Conservation (phyloP, 805 yeast species). For the Cyberlindnera meyerae region DNA sequence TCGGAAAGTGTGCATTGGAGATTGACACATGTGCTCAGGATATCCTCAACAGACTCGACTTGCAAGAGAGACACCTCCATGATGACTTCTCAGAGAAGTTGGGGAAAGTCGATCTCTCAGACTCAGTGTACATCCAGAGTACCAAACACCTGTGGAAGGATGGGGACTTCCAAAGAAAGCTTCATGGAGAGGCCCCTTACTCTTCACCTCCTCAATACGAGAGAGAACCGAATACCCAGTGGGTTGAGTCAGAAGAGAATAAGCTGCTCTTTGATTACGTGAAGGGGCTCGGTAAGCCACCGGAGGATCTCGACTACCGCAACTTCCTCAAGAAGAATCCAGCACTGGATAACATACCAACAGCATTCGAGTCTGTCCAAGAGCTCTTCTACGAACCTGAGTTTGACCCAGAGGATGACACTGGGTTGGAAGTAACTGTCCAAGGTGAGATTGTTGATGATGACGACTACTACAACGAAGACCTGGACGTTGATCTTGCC, state of each 20-base stretch:
- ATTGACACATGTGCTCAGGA: constrained; percentile 60
- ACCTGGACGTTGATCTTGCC: neutral
- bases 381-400: constrained; percentile 29
- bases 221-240: constrained; percentile 27
- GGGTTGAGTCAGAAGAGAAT: constrained; percentile 42
- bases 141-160: constrained; percentile 61
- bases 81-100: constrained; percentile 40
- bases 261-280: constrained; percentile 29
- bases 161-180: constrained; percentile 44
- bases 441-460: constrained; percentile 9
- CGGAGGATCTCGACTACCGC: constrained; percentile 9
- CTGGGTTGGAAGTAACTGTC: constrained; percentile 3
- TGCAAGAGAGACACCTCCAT: constrained; percentile 46
- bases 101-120: constrained; percentile 8
- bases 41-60: constrained; percentile 49
- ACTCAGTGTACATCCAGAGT: constrained; percentile 32
- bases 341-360: constrained; percentile 25
- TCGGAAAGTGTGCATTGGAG: constrained; percentile 63
- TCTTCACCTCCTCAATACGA: constrained; percentile 22
- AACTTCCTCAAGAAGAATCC: constrained; percentile 22
- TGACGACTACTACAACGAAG: constrained; percentile 1
- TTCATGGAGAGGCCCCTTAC: constrained; percentile 32
- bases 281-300: constrained; percentile 12
- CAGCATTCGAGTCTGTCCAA: constrained; percentile 28
- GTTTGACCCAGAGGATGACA: constrained; percentile 10